Conservation (phyloP, 1,284 basidiomycete species). For the Cryptococcus sp. region DNA sequence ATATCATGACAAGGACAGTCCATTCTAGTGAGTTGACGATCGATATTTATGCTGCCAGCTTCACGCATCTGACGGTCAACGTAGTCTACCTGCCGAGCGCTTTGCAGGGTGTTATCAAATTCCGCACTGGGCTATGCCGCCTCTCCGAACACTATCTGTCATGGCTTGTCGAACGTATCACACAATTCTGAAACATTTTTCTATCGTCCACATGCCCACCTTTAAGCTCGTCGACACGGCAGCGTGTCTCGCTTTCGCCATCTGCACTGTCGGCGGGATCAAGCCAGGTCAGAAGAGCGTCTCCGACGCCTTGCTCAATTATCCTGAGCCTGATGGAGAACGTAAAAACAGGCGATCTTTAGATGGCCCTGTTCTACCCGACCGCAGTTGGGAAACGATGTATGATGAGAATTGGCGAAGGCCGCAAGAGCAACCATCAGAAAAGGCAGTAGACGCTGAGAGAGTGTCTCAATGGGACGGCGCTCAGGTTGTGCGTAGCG, state of each 20-base stretch:
- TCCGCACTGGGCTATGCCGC: constrained; percentile 54
- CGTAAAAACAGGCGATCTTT: constrained; percentile 6
- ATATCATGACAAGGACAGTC: constrained; percentile 21
- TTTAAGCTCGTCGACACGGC: constrained; percentile 53
- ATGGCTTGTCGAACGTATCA: constrained; percentile 53
- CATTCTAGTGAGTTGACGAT: constrained; percentile 38
- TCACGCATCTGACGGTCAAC: background rate
- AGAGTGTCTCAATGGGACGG: constrained; percentile 40
- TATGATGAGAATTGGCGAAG: constrained; percentile 25
- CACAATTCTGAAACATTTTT: constrained; percentile 53
- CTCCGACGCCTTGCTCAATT: constrained; percentile 4
- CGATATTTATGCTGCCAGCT: background rate
- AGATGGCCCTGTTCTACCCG: constrained; percentile 36
- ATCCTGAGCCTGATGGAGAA: background rate
- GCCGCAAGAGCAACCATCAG: background rate
- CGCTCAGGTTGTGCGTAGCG: constrained; percentile 44
- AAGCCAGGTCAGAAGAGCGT: constrained; percentile 17
- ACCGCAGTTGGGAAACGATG: constrained; percentile 33
- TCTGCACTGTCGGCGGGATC: constrained; percentile 54
- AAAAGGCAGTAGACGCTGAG: constrained; percentile 11
- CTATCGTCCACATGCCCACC: constrained; percentile 54
- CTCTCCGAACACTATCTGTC: constrained; percentile 48
- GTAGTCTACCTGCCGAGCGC: constrained; percentile 49
- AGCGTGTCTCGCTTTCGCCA: constrained; percentile 54
- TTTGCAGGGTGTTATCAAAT: constrained; percentile 55